phyloP scores from a whole-genome alignment of 768 basidiomycete genomes.

The Megacollybia marginata region DNA sequence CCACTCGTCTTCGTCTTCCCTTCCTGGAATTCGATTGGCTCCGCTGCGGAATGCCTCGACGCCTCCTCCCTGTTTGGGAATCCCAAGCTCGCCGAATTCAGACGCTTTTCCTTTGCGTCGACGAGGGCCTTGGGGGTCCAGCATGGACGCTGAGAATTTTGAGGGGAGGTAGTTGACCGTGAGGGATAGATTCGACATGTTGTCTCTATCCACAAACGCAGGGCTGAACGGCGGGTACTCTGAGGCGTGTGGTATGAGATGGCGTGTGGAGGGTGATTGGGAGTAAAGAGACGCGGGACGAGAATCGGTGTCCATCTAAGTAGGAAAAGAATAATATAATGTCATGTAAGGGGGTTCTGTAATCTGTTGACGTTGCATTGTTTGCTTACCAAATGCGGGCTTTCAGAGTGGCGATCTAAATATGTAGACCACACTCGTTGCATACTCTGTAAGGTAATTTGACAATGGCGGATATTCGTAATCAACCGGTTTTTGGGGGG shows the following conservation, averaged over 20 bases:
- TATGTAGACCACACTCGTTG: neutral
- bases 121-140: slow-evolving; percentile 29
- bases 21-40: slow-evolving; percentile 43
- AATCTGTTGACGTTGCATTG: too few species aligned
- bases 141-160: slow-evolving; percentile 55
- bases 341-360: neutral
- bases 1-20: slow-evolving; percentile 42
- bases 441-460: neutral
- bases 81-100: slow-evolving; percentile 14
- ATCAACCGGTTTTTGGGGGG: too few species aligned
- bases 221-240: neutral
- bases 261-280: neutral
- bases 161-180: slow-evolving; percentile 69
- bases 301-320: neutral
- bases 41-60: slow-evolving; percentile 55
- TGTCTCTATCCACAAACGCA: neutral
- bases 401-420: neutral
- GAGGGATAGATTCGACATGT: slow-evolving; percentile 25
- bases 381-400: neutral
- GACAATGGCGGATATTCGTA: too few species aligned
- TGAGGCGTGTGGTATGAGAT: neutral
- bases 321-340: neutral
- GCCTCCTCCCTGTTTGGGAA: slow-evolving; percentile 64
- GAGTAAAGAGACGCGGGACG: neutral
- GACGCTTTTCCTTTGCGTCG: slow-evolving; percentile 18